Evolutionary conservation across 345 rosid genomes (phyloP).

Genomic region (Eucalyptus tenuipes): DNA sequence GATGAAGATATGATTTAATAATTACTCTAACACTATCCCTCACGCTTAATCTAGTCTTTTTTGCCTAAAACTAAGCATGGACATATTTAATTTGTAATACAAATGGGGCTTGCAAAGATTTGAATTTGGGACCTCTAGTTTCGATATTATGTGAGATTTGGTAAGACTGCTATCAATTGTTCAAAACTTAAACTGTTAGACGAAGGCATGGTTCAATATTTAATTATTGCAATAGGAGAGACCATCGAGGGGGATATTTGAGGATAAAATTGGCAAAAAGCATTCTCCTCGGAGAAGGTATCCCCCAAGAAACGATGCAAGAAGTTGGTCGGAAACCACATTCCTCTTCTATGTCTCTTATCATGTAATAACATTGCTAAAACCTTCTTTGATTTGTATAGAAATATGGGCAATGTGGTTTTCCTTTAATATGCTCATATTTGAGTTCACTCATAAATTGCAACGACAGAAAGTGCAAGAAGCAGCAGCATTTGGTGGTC

Average conservation of each 20-base stretch:
- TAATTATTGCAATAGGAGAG: neutral
- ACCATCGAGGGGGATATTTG: slow-evolving; percentile 46
- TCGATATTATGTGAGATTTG: accelerated
- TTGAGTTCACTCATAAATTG: neutral
- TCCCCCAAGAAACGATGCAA: slow-evolving; percentile 37
- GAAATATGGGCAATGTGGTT: neutral
- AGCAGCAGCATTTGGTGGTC: slow-evolving; percentile 26
- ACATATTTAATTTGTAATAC: no score
- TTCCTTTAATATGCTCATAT: neutral
- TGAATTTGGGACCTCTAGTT: accelerated
- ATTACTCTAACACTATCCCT: accelerated
- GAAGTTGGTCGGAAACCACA: slow-evolving; percentile 28
- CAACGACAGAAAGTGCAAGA: slow-evolving; percentile 41
- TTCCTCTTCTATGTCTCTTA: neutral
- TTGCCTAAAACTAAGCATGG: no score
- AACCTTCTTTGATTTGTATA: neutral
- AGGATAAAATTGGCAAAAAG: slow-evolving; percentile 65
- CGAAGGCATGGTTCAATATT: accelerated
- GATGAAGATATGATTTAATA: no score
- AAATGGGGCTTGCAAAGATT: accelerated
- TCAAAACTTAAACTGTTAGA: no score
- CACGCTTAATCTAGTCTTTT: accelerated
- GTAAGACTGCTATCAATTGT: accelerated
- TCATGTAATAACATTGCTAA: neutral
- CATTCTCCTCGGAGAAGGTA: slow-evolving; percentile 41